Conservation (phyloP, 2,329 filamentous ascomycete genomes). For the Cladorrhinum sp. region DNA sequence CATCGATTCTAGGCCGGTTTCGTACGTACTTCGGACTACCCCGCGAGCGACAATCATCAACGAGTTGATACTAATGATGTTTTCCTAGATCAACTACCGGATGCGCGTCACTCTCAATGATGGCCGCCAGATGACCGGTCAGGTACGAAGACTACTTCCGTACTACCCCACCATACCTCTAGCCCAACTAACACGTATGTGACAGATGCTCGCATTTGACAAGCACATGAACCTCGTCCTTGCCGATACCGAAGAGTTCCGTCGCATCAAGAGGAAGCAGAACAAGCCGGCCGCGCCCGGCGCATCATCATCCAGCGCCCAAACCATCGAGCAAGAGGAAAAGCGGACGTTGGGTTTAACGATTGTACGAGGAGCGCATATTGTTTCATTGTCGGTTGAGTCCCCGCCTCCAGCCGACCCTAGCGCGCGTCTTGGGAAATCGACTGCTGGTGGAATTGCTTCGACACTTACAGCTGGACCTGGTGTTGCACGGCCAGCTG, state of each 20-base stretch:
- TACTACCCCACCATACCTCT: neutral
- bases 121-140: conserved; percentile 84
- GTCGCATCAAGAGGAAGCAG: conserved; percentile 81
- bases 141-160: conserved; percentile 9
- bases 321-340: conserved; percentile 85
- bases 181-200: neutral
- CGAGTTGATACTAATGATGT: conserved; percentile 12
- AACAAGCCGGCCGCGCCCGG: conserved; percentile 67
- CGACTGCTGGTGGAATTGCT: conserved; percentile 63
- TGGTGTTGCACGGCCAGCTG: conserved; percentile 86
- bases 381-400: conserved; percentile 92
- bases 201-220: conserved; percentile 97
- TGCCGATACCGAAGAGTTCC: conserved; percentile 97
- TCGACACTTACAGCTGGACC: conserved; percentile 77
- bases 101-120: conserved; percentile 97
- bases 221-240: conserved; percentile 99
- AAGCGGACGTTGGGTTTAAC: conserved; percentile 95
- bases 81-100: conserved; percentile 88
- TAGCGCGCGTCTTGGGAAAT: conserved; percentile 80
- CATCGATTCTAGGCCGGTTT: conserved; percentile 61
- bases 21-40: conserved; percentile 50
- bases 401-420: conserved; percentile 94
- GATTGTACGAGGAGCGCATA: conserved; percentile 90
- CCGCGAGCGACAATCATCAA: neutral
- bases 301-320: conserved; percentile 57